These are phyloP conservation scores for Boletellus deceptivus DNA, from an alignment of 1,284 basidiomycete genomes.

Conservation along the genomic window DNA sequence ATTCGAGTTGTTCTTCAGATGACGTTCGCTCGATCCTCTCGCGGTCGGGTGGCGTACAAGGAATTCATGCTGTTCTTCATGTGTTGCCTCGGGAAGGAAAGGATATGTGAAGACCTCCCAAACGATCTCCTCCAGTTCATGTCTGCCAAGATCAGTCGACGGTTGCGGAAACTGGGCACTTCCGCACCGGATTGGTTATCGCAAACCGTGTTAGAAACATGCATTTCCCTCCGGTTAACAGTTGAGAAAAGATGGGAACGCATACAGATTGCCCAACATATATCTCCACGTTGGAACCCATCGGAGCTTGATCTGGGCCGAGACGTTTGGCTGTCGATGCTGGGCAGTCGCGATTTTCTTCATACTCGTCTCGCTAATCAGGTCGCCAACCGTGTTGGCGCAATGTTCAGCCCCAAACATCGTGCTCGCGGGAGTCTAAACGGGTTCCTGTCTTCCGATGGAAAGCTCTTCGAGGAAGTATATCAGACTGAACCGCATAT, in stretches of 20 bases:
- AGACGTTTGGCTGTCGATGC: slow-evolving; percentile 35
- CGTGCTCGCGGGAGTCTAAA: slow-evolving; percentile 16
- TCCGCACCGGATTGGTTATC: slow-evolving; percentile 22
- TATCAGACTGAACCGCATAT: slow-evolving; percentile 17
- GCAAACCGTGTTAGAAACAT: slow-evolving; percentile 6
- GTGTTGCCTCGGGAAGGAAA: slow-evolving; percentile 30
- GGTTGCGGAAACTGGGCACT: slow-evolving; percentile 38
- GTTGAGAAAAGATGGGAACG: slow-evolving; percentile 18
- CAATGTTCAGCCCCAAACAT: slow-evolving; percentile 15
- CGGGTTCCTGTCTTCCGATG: slow-evolving; percentile 20
- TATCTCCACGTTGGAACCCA: slow-evolving; percentile 28
- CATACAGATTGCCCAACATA: slow-evolving; percentile 14
- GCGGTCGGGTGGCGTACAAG: slow-evolving; percentile 40
- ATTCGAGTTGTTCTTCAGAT: slow-evolving; percentile 43
- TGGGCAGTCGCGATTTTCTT: slow-evolving; percentile 28
- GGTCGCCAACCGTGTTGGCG: background rate
- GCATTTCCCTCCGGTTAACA: slow-evolving; percentile 12
- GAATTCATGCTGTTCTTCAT: slow-evolving; percentile 41
- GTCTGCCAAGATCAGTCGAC: slow-evolving; percentile 35
- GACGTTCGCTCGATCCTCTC: slow-evolving; percentile 27
- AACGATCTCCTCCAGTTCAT: slow-evolving; percentile 34
- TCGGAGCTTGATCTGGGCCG: slow-evolving; percentile 22
- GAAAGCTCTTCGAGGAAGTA: slow-evolving; percentile 14
- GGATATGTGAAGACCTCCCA: slow-evolving; percentile 18
- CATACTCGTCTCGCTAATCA: slow-evolving; percentile 7